Base-by-base conservation (phyloP, 768 basidiomycete species). In the Auriculariales sp. region DNA sequence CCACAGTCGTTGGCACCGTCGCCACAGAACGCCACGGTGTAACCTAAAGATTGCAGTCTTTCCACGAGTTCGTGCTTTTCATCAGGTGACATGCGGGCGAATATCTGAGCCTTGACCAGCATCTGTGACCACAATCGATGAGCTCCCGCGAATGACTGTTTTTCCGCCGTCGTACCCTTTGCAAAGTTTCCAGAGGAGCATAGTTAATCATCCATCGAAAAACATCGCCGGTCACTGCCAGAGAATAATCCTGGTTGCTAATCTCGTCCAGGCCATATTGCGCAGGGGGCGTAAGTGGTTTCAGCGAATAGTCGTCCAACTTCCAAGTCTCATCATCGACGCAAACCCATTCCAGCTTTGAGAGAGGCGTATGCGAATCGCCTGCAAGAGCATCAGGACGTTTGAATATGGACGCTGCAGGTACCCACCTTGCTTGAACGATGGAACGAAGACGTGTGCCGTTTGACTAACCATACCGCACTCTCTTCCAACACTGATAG, bases 1-100 rank as follows among this genome's bases (percentile, higher is more conserved):
- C 94, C 92, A 60, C 95, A 98, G 61, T 99, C 95, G 60, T 99
- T 99, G 2, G 95, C 95, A 34, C 95, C 95, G 59, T 99, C 95
- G 29, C 95, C 95, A 57, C 95, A 98, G 83, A 98, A 98, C 9
- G 94, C 74, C 12, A 98, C 95, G 1, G 86, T 94, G 62, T 98
- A 99, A 9, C 94, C 95, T 22, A 99, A 74, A 2, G 75, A 71
- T 58, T 98, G 95, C 10, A 99, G 71, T 2, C 94, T 78, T 63
- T 98, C 94, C 15, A 99, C 89, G 15, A 98, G 79, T 63, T 99
- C 95, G 56, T 97, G 94, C 68, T 99, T 99, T 70, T 98, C 95
- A 61, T 98, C 95, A 0, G 95, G 95, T 7, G 95, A 99, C 95
- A 99, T 98, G 22, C 95, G 79, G 7, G 95, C 93, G 62, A 92